These are phyloP conservation scores for Blastocystis sp. DNA, from an alignment of 352 stramenopile species.

Conservation along the genomic window DNA sequence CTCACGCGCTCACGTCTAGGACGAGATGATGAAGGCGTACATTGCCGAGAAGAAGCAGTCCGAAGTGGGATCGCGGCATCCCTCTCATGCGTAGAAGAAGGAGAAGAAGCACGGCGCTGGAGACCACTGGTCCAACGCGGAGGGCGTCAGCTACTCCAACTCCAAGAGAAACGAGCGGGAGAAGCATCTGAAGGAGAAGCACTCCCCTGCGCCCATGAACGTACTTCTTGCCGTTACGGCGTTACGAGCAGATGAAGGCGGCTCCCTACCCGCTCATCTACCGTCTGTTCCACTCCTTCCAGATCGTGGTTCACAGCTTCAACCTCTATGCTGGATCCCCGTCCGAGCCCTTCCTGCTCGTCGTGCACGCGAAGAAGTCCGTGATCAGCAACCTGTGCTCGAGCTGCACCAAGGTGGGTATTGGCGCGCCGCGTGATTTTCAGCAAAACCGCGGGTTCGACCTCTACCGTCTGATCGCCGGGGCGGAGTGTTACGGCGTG, in stretches of 20 bases:
- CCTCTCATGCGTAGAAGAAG: not conserved
- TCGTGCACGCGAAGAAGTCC: constrained; percentile 3
- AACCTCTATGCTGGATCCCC: constrained; percentile 60
- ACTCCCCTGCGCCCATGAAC: constrained; percentile 32
- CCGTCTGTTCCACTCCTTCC: constrained; percentile 66
- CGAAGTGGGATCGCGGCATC: not conserved
- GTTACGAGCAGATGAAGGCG: constrained; percentile 19
- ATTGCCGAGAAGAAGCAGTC: constrained; percentile 52
- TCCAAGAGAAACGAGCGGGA: not conserved
- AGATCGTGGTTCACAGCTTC: constrained; percentile 48
- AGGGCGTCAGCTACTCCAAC: not conserved
- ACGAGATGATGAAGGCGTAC: constrained; percentile 67
- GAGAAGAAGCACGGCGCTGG: constrained; percentile 34
- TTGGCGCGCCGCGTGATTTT: not conserved
- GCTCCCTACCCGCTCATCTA: constrained; percentile 62
- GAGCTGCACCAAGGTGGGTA: constrained; percentile 29
- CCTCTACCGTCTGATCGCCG: constrained; percentile 54
- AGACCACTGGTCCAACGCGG: not conserved
- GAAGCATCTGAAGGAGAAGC: constrained; percentile 42
- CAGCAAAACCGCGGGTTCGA: constrained; percentile 66
- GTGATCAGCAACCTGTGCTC: constrained; percentile 55
- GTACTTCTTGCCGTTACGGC: not conserved
- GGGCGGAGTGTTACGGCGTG: constrained; percentile 32
- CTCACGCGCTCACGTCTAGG: not conserved
- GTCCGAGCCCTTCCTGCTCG: constrained; percentile 20